These are phyloP conservation scores for Aspergillus candidus DNA, from an alignment of 2,329 filamentous ascomycete species.

Conservation along the genomic window DNA sequence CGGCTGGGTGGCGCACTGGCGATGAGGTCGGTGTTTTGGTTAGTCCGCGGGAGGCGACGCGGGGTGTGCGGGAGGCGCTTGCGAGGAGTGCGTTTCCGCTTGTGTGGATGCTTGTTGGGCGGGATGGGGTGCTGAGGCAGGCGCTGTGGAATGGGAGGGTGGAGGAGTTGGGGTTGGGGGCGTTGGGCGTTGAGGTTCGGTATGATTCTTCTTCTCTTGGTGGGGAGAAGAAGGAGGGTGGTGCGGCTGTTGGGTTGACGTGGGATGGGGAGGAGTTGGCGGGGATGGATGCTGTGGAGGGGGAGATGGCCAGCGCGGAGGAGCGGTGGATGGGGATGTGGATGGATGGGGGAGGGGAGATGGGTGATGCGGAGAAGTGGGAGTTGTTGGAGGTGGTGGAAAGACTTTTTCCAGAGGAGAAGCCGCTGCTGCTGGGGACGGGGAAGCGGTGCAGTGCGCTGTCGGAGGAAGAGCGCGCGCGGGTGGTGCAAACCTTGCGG, in stretches of 20 bases:
- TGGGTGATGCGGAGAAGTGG: slow-evolving; percentile 12
- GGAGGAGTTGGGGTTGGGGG: slow-evolving; percentile 33
- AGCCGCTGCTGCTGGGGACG: slow-evolving; percentile 10
- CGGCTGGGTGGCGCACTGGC: slow-evolving; percentile 61
- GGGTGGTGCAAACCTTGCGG: slow-evolving; percentile 15
- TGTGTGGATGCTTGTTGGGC: slow-evolving; percentile 51
- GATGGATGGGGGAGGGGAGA: slow-evolving; percentile 12
- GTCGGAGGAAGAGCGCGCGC: slow-evolving; percentile 17
- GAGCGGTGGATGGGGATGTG: slow-evolving; percentile 26
- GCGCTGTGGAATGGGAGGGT: slow-evolving; percentile 41
- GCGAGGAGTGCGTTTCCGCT: slow-evolving; percentile 63
- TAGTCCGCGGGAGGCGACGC: slow-evolving; percentile 64
- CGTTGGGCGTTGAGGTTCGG: slow-evolving; percentile 34
- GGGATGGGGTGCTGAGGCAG: slow-evolving; percentile 35
- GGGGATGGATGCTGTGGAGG: slow-evolving; percentile 28
- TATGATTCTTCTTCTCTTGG: slow-evolving; percentile 15
- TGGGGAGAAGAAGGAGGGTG: slow-evolving; percentile 8
- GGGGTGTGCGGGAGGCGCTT: slow-evolving; percentile 69
- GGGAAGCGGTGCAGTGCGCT: slow-evolving; percentile 10
- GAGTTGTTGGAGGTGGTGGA: slow-evolving; percentile 26
- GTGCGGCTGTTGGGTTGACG: slow-evolving; percentile 25
- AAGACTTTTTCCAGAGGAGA: slow-evolving; percentile 22
- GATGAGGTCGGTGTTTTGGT: slow-evolving; percentile 67
- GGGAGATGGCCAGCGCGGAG: slow-evolving; percentile 17
- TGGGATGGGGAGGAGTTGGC: slow-evolving; percentile 34